Percentiles rank a stretch among this genome's conserved stretches.
Conservation (phyloP, 805 yeast species). For the Lipomyces lipofer region DNA sequence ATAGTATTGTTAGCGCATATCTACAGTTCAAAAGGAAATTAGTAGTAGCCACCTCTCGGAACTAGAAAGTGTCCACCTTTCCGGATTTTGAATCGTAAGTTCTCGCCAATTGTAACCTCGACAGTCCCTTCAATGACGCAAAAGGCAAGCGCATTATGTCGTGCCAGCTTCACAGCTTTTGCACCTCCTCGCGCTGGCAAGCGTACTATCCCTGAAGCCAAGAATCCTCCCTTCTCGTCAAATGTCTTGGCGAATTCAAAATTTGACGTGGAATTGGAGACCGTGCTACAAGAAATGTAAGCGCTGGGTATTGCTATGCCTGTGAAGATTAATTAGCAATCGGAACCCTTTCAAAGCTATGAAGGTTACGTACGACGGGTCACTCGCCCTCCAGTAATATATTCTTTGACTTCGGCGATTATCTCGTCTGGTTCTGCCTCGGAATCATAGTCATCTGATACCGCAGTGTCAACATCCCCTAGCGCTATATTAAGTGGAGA, state of each 20-base stretch:
- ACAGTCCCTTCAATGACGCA: constrained; percentile 70
- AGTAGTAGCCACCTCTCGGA: too few species aligned
- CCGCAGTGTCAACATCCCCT: not conserved
- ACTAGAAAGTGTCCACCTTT: constrained; percentile 78
- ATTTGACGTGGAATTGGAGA: constrained; percentile 2
- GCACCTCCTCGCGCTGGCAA: constrained; percentile 57
- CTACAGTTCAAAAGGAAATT: constrained; percentile 56
- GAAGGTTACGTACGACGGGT: too few species aligned
- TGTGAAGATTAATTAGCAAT: not conserved
- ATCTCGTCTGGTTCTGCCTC: constrained; percentile 23
- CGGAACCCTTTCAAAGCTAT: not conserved
- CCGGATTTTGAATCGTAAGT: constrained; percentile 55
- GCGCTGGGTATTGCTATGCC: constrained; percentile 10
- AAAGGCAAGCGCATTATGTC: constrained; percentile 68
- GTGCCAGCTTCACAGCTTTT: constrained; percentile 61
- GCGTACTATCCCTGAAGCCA: constrained; percentile 72
- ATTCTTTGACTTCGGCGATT: constrained; percentile 15
- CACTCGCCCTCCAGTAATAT: constrained; percentile 6
- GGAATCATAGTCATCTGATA: constrained; percentile 1
- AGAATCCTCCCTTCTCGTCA: constrained; percentile 40
- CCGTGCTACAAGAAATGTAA: not conserved
- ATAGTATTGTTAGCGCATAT: not conserved
- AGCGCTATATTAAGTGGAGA: too few species aligned
- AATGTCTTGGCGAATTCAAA: constrained; percentile 28
- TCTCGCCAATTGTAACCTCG: constrained; percentile 64